Evolutionary conservation across 768 basidiomycete genomes (phyloP).

Genomic region (Saitozyma sp.): DNA sequence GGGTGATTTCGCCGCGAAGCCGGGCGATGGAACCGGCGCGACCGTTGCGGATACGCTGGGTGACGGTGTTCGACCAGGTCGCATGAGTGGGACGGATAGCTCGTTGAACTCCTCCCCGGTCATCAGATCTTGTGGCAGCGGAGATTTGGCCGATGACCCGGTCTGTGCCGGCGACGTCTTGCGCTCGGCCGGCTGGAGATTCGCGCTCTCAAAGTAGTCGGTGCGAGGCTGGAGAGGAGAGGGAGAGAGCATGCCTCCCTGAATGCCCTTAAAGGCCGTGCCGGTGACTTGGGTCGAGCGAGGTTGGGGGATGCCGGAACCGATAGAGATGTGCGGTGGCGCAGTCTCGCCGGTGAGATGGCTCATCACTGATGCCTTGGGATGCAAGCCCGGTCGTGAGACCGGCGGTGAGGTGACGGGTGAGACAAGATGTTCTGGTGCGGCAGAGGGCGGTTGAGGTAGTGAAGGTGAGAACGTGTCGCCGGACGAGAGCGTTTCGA

Average conservation of each 20-base stretch:
- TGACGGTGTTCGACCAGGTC: too few species aligned
- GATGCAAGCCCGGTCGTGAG: conserved; percentile 12
- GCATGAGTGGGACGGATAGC: too few species aligned
- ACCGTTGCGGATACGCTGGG: not conserved
- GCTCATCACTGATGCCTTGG: conserved; percentile 36
- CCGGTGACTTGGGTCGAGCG: conserved; percentile 52
- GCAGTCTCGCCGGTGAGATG: conserved; percentile 45
- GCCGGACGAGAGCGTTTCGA: conserved; percentile 65
- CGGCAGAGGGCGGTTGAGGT: not conserved
- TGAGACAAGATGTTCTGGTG: conserved; percentile 21
- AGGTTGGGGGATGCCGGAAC: conserved; percentile 26
- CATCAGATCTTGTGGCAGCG: too few species aligned
- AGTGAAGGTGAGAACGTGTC: conserved; percentile 14
- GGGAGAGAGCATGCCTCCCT: too few species aligned
- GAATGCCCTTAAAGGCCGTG: conserved; percentile 41
- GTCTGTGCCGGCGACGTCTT: too few species aligned
- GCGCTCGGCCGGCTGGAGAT: too few species aligned
- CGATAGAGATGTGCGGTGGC: conserved; percentile 13
- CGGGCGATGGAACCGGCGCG: not conserved
- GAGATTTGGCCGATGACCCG: too few species aligned
- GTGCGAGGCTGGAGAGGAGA: too few species aligned
- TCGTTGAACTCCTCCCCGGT: too few species aligned
- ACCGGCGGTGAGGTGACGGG: conserved; percentile 23
- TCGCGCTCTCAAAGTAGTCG: too few species aligned
- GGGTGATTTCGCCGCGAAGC: not conserved